Evolutionary conservation across 2,329 filamentous ascomycete species (phyloP), one percentile per base, ranked within the genome.

Genomic region (Fusarium stilboides): DNA sequence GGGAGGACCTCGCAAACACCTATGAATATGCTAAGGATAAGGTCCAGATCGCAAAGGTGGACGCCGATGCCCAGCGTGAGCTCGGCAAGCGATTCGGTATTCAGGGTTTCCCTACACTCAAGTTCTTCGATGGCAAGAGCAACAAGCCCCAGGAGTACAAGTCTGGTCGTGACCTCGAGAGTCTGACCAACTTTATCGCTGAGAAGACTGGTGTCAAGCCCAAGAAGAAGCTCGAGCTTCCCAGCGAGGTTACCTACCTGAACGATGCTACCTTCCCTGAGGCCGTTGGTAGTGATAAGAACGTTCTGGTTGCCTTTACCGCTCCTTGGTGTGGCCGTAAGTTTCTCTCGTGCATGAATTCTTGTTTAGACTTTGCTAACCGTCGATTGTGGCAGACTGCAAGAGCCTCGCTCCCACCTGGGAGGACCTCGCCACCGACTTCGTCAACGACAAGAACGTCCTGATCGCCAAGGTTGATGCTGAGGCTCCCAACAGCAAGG

Each of bases 241-340:
- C 91, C 19, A 97, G 92, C 80, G 83, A 89, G 63, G 92, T 99
- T 12, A 87, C 90, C 75, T 91, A 93, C 83, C 86, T 99, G 80
- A 94, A 88, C 51, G 94, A 98, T 77, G 80, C 86, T 73, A 89
- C 88, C 62, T 98, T 98, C 83, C 88, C 90, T 81, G 84, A 90
- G 78, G 85, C 88, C 62, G 85, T 98, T 83, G 95, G 95, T 69
- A 86, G 89, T 52, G 93, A 97, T 69, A 94, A 97, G 87, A 87
- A 97, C 81, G 93, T 97, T 20, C 82, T 99, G 57, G 94, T 99
- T 78, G 94, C 97, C 45, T 99, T 99, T 82, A 99, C 97, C 74
- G 95, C 96, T 54, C 94, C 96, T 54, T 98, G 95, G 96, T 99
- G 96, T 82, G 95, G 95, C 80, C 95, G 96, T 98, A 89, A 83